Evolutionary conservation across 2,329 filamentous ascomycete genomes (phyloP).

Genomic region (Xylaria sp.): DNA sequence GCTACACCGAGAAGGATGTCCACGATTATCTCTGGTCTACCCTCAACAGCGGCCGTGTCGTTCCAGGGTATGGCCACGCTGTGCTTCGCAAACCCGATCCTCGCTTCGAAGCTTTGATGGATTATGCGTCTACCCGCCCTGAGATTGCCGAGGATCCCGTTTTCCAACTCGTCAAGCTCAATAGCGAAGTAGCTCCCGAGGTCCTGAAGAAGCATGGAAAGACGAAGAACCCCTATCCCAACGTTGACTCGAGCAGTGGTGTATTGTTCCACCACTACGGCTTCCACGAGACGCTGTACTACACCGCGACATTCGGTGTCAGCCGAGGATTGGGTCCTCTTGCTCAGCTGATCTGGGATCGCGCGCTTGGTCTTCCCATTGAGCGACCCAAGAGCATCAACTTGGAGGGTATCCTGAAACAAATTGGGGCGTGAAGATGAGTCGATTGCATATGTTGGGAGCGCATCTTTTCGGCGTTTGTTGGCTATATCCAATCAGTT

Average conservation of each 20-base stretch:
- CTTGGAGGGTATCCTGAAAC: constrained; percentile 83
- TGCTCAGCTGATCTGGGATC: constrained; percentile 95
- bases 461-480: constrained; percentile 36
- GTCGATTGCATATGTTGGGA: constrained; percentile 32
- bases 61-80: constrained; percentile 95
- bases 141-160: constrained; percentile 89
- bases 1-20: constrained; percentile 83
- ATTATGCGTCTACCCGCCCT: constrained; percentile 86
- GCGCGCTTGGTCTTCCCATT: constrained; percentile 91
- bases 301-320: constrained; percentile 78
- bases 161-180: constrained; percentile 93
- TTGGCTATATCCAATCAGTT: constrained; percentile 35
- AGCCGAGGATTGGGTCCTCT: constrained; percentile 83
- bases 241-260: constrained; percentile 92
- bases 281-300: constrained; percentile 97
- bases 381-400: constrained; percentile 99
- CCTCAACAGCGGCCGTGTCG: constrained; percentile 91
- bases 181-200: constrained; percentile 88
- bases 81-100: constrained; percentile 97
- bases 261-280: constrained; percentile 98
- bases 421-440: constrained; percentile 57
- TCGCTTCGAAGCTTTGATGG: constrained; percentile 95
- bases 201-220: constrained; percentile 96
- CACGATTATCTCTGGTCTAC: constrained; percentile 92
- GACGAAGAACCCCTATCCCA: constrained; percentile 98